Conservation (phyloP, 148 eudicot species). For the Suaeda aralocaspica region DNA sequence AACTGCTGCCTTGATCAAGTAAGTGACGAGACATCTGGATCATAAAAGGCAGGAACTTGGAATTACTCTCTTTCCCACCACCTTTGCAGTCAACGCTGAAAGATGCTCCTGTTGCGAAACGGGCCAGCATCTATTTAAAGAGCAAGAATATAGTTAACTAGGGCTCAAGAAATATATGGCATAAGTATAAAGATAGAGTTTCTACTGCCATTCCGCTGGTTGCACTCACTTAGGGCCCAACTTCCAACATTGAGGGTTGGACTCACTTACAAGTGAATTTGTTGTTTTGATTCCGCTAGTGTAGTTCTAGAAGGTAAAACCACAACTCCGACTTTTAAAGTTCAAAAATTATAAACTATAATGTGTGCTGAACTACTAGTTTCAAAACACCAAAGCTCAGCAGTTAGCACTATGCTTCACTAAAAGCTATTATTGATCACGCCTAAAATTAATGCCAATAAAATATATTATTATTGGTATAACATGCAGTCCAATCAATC, state of each 20-base stretch:
- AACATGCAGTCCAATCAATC: neutral
- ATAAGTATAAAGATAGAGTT: neutral
- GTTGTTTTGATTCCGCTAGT: neutral
- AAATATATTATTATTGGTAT: neutral
- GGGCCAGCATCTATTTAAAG: constrained; percentile 81
- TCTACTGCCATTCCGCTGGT: neutral
- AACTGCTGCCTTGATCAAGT: constrained; percentile 65
- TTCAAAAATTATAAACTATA: too few relatives aligned
- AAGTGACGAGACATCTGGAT: constrained; percentile 90
- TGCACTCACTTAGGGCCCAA: too few relatives aligned
- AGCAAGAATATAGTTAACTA: constrained; percentile 4
- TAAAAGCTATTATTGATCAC: neutral
- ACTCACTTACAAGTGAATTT: neutral
- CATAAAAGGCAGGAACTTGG: constrained; percentile 87
- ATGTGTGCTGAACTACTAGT: too few relatives aligned
- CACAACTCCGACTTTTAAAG: too few relatives aligned
- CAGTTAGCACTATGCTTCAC: neutral
- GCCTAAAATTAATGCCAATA: neutral
- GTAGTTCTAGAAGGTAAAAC: too few relatives aligned
- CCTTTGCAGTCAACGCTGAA: constrained; percentile 84
- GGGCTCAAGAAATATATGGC: neutral
- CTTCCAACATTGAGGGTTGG: neutral
- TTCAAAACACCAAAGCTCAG: neutral
- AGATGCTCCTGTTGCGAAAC: constrained; percentile 94
- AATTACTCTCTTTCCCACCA: constrained; percentile 97